These are phyloP conservation scores for Microcos paniculata DNA, from an alignment of 345 rosid genomes.

Conservation along the genomic window DNA sequence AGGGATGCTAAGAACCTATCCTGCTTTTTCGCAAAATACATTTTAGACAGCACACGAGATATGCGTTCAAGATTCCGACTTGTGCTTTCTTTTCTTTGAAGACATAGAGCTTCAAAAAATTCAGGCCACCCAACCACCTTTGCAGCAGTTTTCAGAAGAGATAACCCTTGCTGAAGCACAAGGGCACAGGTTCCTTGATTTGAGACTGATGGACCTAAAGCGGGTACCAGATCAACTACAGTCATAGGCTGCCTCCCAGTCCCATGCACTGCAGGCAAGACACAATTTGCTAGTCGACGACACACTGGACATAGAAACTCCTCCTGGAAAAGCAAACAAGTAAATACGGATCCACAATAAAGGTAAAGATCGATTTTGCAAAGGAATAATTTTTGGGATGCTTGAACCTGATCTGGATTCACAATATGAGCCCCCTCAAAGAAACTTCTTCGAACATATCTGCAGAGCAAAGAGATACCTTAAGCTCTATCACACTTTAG, in stretches of 20 bases:
- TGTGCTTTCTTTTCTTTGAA: conserved; percentile 37
- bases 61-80: conserved; percentile 51
- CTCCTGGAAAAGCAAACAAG: conserved; percentile 54
- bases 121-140: conserved; percentile 50
- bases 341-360: conserved; percentile 8
- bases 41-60: conserved; percentile 48
- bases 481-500: conserved; percentile 3
- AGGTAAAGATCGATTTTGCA: not conserved
- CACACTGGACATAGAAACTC: conserved; percentile 98
- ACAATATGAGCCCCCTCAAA: conserved; percentile 91
- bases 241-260: conserved; percentile 47
- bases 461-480: conserved; percentile 25
- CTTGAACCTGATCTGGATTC: conserved; percentile 71
- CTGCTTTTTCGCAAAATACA: conserved; percentile 46
- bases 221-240: conserved; percentile 22
- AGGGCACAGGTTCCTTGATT: conserved; percentile 34
- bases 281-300: conserved; percentile 82
- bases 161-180: conserved; percentile 56
- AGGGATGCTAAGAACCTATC: conserved; percentile 42
- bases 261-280: conserved; percentile 63
- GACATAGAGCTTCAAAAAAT: conserved; percentile 41
- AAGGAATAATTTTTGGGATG: not conserved
- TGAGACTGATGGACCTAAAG: conserved; percentile 22
- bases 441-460: conserved; percentile 62
- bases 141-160: conserved; percentile 63